Base-by-base conservation (phyloP, 83 land plant genomes). In the Diphasiastrum complanatum region DNA sequence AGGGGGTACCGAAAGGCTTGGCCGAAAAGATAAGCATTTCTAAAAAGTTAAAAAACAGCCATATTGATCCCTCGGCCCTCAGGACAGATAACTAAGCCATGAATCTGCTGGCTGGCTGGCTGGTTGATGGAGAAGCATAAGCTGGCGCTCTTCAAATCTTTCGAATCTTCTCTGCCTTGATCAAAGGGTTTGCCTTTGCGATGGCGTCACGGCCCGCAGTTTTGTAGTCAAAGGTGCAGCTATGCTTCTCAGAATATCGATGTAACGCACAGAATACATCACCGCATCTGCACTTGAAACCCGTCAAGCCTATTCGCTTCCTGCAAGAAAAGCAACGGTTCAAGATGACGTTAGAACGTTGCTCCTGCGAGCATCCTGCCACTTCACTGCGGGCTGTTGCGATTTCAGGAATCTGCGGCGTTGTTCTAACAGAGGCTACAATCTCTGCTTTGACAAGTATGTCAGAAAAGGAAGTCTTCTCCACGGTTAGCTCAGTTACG, bases 181-280 rank as follows among this genome's bases (percentile, higher is more conserved):
- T 18, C 45, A 41, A 14, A 14, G 45, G 45, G 18, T 41, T 41
- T 0, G 45, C 45, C 45, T 41, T 41, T 0, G 45, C 45, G 12
- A 41, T 41, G 45, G 45, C 45, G 45, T 41, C 45, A 14, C 45
- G 45, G 45, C 45, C 45, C n/a, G 45, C 45, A 41, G 45, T 41
- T 41, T 41, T 41, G 45, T 41, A 41, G 18, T 41, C 45, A 41
- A 41, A 41, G 45, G 45, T 14, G 18, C 45, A 41, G 45, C n/a
- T 41, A 41, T 41, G 45, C n/a, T 41, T 41, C 12, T 41, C 45
- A 41, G 45, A 41, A 1, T 41, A 41, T 14, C 45, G 45, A 41
- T 41, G 45, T 0, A 41, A 18, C n/a, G 45, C 12, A 18, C 45
- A 41, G 1, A 41, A 41, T 41, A 41, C n/a, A n/a, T n/a, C n/a